Evolutionary conservation across 2,329 filamentous ascomycete species (phyloP).

Genomic region (Fusarium pseudoanthophilum): DNA sequence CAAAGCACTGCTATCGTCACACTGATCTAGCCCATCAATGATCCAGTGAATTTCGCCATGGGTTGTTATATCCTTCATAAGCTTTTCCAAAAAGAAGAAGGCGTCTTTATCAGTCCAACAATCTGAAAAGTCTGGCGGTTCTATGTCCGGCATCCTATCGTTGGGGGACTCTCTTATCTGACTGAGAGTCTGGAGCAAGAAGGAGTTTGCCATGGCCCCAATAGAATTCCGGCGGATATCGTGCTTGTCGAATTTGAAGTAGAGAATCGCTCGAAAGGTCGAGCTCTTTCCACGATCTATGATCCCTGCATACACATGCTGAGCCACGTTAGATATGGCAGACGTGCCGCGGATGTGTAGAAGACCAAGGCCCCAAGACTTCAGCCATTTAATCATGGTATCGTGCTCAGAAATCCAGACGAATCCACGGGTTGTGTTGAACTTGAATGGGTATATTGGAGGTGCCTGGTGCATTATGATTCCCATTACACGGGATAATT

Average conservation of each 20-base stretch:
- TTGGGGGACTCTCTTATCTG: background rate
- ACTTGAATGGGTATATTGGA: background rate
- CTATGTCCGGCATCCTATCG: background rate
- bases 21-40: background rate
- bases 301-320: background rate
- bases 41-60: background rate
- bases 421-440: background rate
- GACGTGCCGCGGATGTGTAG: background rate
- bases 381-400: background rate
- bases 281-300: background rate
- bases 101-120: background rate
- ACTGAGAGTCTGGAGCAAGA: background rate
- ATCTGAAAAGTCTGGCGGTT: background rate
- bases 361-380: background rate
- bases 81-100: background rate
- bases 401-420: background rate
- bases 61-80: background rate
- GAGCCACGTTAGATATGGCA: background rate
- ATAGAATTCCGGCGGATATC: background rate
- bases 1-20: background rate
- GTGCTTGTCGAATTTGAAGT: conserved; percentile 6
- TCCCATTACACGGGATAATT: background rate
- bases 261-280: background rate
- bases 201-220: background rate
- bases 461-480: background rate